Evolutionary conservation across 345 rosid species (phyloP).

Genomic region (Aquilaria malaccensis): DNA sequence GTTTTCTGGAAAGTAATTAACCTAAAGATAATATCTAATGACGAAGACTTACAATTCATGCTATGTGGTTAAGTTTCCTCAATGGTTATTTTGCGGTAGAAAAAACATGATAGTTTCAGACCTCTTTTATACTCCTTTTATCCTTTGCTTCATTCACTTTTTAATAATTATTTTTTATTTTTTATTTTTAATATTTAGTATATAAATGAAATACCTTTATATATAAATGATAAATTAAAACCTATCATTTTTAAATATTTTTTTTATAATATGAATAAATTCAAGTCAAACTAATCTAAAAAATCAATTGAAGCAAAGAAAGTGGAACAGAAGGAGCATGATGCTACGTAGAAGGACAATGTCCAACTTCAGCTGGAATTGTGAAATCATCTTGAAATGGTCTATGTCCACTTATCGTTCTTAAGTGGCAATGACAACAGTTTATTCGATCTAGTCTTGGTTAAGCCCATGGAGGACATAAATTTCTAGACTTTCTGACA

Average conservation of each 20-base stretch:
- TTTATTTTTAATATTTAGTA: too few relatives aligned
- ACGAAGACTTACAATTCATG: too few relatives aligned
- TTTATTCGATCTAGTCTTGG: constrained; percentile 56
- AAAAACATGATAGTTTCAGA: too few relatives aligned
- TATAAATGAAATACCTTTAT: too few relatives aligned
- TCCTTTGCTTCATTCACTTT: constrained; percentile 43
- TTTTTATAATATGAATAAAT: too few relatives aligned
- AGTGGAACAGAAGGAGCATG: not conserved
- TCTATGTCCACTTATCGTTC: not conserved
- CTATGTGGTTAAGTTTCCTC: too few relatives aligned
- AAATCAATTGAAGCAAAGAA: too few relatives aligned
- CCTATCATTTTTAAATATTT: too few relatives aligned
- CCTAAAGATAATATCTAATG: not conserved
- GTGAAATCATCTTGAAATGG: constrained; percentile 33
- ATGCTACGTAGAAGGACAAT: constrained; percentile 48
- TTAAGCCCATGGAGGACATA: constrained; percentile 66
- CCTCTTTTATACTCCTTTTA: constrained; percentile 34
- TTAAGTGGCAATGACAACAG: constrained; percentile 5
- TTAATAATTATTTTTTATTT: too few relatives aligned
- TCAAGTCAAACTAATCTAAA: too few relatives aligned
- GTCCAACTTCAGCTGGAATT: constrained; percentile 75
- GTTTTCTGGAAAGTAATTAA: constrained; percentile 47
- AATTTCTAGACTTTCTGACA: constrained; percentile 57
- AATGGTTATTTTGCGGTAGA: too few relatives aligned
- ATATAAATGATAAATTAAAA: too few relatives aligned